phyloP scores from a whole-genome alignment of 345 rosid species.

The Eucalyptus marginata region DNA sequence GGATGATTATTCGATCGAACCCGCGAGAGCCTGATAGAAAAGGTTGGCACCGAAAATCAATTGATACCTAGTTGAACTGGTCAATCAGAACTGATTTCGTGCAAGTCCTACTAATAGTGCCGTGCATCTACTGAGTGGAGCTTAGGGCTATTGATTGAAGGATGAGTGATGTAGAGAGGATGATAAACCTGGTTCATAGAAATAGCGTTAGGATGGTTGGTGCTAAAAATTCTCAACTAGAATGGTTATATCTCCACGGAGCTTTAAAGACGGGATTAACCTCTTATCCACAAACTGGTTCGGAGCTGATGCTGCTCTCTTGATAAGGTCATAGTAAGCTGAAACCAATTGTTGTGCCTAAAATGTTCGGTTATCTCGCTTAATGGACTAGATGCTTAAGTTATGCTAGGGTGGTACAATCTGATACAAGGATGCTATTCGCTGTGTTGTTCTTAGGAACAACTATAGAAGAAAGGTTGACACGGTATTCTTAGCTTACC shows the following conservation, averaged over 20 bases:
- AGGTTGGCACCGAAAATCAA: neutral
- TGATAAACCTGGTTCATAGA: too few relatives aligned
- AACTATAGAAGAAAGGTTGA: neutral
- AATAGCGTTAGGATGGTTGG: fast-evolving
- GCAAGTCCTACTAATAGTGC: neutral
- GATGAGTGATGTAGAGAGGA: neutral
- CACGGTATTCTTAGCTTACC: neutral
- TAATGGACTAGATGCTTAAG: neutral
- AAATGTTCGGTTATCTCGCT: neutral
- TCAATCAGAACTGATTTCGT: neutral
- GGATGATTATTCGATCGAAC: neutral
- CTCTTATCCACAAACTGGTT: fast-evolving
- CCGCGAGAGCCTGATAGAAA: neutral
- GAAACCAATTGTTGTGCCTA: too few relatives aligned
- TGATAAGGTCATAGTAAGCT: neutral
- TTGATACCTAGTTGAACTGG: neutral
- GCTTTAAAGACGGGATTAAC: too few relatives aligned
- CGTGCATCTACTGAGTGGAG: neutral
- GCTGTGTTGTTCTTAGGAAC: too few relatives aligned
- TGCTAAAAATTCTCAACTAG: too few relatives aligned
- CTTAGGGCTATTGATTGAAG: neutral
- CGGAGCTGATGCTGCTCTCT: fast-evolving
- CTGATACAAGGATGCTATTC: neutral
- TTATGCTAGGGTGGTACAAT: neutral
- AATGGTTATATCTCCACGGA: neutral